Percentiles rank a stretch among this genome's conserved stretches.
These are phyloP conservation scores for Malus orientalis DNA, from an alignment of 306 rosid genomes.

Conservation along the genomic window DNA sequence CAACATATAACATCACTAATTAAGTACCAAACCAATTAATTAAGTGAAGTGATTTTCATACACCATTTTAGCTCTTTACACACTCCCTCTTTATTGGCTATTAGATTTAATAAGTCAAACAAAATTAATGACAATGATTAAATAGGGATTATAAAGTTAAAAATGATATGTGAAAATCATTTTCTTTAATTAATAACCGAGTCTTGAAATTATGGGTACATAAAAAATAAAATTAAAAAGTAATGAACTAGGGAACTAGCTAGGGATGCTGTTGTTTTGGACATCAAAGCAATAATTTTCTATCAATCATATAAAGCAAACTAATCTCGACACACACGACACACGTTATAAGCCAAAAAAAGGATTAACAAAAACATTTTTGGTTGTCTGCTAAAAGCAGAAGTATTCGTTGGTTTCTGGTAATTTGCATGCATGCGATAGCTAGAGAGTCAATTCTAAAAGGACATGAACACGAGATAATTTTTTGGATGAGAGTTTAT, in stretches of 20 bases:
- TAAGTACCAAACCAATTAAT: too few relatives aligned
- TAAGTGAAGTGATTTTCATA: too few relatives aligned
- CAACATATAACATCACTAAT: background rate
- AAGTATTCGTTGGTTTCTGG: slow-evolving; percentile 3
- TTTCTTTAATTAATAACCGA: too few relatives aligned
- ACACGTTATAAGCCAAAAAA: background rate
- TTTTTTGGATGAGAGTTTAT: slow-evolving; percentile 7
- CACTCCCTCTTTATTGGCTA: rapidly evolving
- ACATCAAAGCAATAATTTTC: background rate
- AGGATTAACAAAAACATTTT: background rate
- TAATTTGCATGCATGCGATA: background rate
- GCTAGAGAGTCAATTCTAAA: background rate
- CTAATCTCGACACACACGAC: background rate
- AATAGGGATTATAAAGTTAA: too few relatives aligned
- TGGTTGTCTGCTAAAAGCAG: slow-evolving; percentile 3
- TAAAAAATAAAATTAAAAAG: too few relatives aligned
- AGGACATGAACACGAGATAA: background rate
- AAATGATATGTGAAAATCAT: too few relatives aligned
- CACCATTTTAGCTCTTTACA: too few relatives aligned
- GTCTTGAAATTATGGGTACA: too few relatives aligned
- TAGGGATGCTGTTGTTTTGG: background rate
- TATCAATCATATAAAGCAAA: background rate
- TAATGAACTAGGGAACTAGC: background rate
- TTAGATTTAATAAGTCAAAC: too few relatives aligned
- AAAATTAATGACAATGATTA: too few relatives aligned